phyloP scores from a whole-genome alignment of 441 rosid species.

The Bocquillonia castaneifolia region DNA sequence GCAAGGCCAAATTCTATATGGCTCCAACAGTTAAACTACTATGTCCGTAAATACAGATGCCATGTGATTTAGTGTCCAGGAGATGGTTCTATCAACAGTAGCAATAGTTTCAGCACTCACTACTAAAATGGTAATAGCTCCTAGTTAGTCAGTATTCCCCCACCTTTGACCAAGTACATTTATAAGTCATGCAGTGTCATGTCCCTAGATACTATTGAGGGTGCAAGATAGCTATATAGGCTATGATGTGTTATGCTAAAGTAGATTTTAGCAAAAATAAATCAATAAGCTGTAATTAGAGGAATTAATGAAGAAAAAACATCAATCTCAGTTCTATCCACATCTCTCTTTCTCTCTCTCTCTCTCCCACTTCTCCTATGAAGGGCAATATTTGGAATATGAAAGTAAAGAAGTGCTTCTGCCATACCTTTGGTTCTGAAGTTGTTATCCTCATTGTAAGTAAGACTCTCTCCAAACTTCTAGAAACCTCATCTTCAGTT shows the following conservation, averaged over 20 bases:
- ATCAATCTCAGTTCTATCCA: too few species aligned
- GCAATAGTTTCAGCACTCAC: background rate
- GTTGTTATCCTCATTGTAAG: conserved; percentile 91
- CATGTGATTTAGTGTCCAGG: background rate
- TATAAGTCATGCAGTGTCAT: conserved; percentile 8
- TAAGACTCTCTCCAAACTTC: conserved; percentile 89
- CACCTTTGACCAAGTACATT: background rate
- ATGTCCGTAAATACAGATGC: background rate
- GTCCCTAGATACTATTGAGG: too few species aligned
- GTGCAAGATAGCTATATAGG: too few species aligned
- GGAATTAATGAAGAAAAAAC: too few species aligned
- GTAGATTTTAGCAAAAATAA: too few species aligned
- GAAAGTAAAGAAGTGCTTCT: conserved; percentile 11
- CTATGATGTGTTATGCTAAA: too few species aligned
- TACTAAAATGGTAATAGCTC: background rate
- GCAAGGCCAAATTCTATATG: conserved; percentile 7
- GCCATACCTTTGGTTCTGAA: conserved; percentile 88
- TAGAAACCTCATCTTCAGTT: conserved; percentile 82
- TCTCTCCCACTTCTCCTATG: too few species aligned
- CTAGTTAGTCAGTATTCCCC: background rate
- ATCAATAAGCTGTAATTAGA: too few species aligned
- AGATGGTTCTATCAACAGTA: background rate
- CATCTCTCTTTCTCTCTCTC: too few species aligned
- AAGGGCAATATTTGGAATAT: too few species aligned
- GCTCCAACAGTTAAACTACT: background rate